Evolutionary conservation across 257 asterid species (phyloP), one percentile per base, ranked within the genome.

Genomic region (Lithospermum erythrorhizon): DNA sequence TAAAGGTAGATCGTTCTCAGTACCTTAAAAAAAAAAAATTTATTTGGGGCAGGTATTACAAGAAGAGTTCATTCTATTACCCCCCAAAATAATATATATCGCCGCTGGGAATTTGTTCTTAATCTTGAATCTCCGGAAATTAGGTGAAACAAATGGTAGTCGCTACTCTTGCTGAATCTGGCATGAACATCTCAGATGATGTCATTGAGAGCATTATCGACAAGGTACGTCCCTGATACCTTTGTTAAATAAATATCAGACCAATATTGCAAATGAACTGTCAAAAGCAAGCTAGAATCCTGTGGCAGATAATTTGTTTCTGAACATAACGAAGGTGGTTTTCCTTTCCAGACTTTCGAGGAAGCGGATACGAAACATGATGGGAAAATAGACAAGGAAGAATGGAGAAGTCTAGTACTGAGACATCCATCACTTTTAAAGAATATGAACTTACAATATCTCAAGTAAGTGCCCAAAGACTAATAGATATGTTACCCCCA

Each of bases 91-190:
- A 13, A 11, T 41, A 17, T 41, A 41, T 41, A 41, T 41, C 14
- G 49, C 49, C 4, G 18, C 14, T 32, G 53, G 3, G 24, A 49
- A 53, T 41, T 10, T 52, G 53, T 61, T 9, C 30, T 64, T 62
- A 13, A 20, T 35, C 58, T 18, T 53, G 63, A 58, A 21, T 69
- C 71, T 65, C 56, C 23, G 54, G 58, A 60, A 65, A 55, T 53
- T 76, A 90, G 98, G 98, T 90, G 71, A 90, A 90, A 75, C 98
- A 87, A 85, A 90, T 90, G 98, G 98, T 90, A 71, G 98, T 90
- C 29, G 98, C 96, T 23, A 87, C 96, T 61, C 94, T 90, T 47
- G 96, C 96, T 49, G 98, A 87, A 78, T 90, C 98, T 68, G 98
- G 98, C 32, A 90, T 90, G 98, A 87, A 87, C 82, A 87, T 90